Percentiles rank a stretch among this genome's conserved stretches.
These are phyloP conservation scores for Trametes gibbosa DNA, from an alignment of 768 basidiomycete species.

Conservation along the genomic window DNA sequence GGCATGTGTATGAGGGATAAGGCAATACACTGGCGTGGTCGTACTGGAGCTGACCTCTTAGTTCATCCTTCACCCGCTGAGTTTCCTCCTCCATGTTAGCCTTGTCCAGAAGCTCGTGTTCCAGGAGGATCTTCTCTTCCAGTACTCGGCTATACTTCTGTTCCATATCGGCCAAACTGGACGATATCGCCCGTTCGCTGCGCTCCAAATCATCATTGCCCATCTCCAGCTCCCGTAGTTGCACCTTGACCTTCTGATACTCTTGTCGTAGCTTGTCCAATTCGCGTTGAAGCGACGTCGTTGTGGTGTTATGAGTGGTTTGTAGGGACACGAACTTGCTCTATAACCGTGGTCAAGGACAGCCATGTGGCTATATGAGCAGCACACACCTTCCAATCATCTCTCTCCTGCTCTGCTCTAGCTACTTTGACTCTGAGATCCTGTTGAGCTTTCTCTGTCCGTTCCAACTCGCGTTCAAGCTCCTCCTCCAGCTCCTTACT, in stretches of 20 bases:
- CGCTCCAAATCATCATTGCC: conserved; percentile 97
- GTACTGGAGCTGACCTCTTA: conserved; percentile 60
- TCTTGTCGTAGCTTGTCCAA: conserved; percentile 79
- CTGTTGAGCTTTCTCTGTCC: conserved; percentile 81
- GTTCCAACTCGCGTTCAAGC: conserved; percentile 84
- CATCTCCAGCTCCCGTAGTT: conserved; percentile 89
- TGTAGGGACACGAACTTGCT: conserved; percentile 85
- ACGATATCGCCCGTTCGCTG: conserved; percentile 86
- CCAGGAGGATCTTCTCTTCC: conserved; percentile 96
- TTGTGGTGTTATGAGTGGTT: conserved; percentile 87
- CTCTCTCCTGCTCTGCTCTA: conserved; percentile 70
- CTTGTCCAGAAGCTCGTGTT: conserved; percentile 92
- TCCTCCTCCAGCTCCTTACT: conserved; percentile 93
- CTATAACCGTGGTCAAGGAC: conserved; percentile 35
- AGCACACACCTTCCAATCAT: conserved; percentile 86
- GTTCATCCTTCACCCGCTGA: conserved; percentile 89
- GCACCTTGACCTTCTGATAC: conserved; percentile 65
- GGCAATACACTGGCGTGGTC: background rate
- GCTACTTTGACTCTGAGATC: conserved; percentile 73
- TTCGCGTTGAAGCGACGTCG: conserved; percentile 88
- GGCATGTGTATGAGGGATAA: conserved; percentile 2
- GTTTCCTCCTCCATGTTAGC: conserved; percentile 86
- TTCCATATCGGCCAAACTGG: conserved; percentile 81
- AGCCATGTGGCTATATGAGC: background rate
- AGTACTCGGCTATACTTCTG: conserved; percentile 84